Conservation (phyloP, 768 basidiomycete species). For the Phylloporus sp. region DNA sequence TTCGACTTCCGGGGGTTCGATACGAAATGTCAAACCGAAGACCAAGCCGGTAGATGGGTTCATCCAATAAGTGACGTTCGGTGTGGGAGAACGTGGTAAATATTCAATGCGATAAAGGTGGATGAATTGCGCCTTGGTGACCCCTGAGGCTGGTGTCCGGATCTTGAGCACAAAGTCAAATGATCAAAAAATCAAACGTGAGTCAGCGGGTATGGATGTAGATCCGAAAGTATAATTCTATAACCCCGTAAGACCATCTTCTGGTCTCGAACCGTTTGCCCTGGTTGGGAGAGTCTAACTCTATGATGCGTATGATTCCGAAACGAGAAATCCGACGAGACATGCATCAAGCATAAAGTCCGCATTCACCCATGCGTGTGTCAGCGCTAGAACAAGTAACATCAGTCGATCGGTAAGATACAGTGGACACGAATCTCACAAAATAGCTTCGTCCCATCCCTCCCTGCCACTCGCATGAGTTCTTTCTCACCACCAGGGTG, state of each 20-base stretch:
- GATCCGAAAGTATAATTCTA: constrained; percentile 14
- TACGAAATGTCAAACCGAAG: neutral
- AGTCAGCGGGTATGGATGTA: neutral
- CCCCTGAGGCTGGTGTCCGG: too few relatives aligned
- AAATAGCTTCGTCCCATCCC: constrained; percentile 93
- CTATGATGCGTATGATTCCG: constrained; percentile 52
- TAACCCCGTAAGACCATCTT: constrained; percentile 12
- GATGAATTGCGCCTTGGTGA: too few relatives aligned
- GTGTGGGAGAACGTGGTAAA: constrained; percentile 11
- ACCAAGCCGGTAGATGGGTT: too few relatives aligned
- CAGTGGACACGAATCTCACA: constrained; percentile 45
- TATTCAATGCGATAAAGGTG: too few relatives aligned
- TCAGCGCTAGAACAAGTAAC: constrained; percentile 51
- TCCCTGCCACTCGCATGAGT: constrained; percentile 89
- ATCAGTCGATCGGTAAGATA: constrained; percentile 2
- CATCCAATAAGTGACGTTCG: too few relatives aligned
- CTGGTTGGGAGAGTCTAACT: neutral
- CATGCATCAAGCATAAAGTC: constrained; percentile 95
- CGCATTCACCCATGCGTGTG: constrained; percentile 96
- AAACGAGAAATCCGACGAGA: constrained; percentile 83
- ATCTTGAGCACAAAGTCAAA: too few relatives aligned
- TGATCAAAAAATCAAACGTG: neutral
- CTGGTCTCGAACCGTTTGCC: neutral
- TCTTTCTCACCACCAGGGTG: constrained; percentile 95
- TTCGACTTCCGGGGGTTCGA: too few relatives aligned